A percentile compares a stretch with the other conserved stretches of the same genome.
These are phyloP conservation scores for Amaranthus hypochondriacus DNA, from an alignment of 148 eudicot genomes.

Conservation along the genomic window DNA sequence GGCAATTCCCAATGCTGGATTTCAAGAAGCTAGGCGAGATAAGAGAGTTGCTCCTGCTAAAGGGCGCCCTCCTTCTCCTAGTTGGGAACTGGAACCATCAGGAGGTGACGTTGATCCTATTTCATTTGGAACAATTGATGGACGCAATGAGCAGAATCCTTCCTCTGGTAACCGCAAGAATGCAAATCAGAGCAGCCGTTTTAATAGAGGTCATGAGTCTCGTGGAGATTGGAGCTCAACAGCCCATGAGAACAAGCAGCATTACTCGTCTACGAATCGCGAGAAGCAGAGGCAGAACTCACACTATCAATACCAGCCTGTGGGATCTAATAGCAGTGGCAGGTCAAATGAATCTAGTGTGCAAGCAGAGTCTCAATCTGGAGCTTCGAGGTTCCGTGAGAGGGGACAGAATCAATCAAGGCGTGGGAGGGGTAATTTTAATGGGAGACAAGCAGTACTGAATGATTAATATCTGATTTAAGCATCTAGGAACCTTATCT, in stretches of 20 bases:
- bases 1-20: conserved; percentile 20
- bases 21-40: conserved; percentile 39
- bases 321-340: conserved; percentile 41
- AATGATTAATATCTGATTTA: conserved; percentile 4
- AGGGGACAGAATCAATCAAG: conserved; percentile 53
- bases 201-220: conserved; percentile 44
- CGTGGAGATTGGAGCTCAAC: conserved; percentile 50
- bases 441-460: conserved; percentile 26
- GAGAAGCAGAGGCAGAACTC: conserved; percentile 63
- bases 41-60: conserved; percentile 36
- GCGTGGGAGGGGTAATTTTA: conserved; percentile 42
- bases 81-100: conserved; percentile 28
- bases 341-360: conserved; percentile 43
- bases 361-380: conserved; percentile 36
- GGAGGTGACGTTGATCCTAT: conserved; percentile 31
- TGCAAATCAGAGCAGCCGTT: conserved; percentile 39
- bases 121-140: conserved; percentile 21
- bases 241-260: conserved; percentile 46
- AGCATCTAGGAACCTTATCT: not conserved
- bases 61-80: conserved; percentile 36
- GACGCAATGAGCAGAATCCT: conserved; percentile 37
- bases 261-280: conserved; percentile 33
- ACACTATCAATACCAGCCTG: conserved; percentile 80
- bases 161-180: conserved; percentile 48
- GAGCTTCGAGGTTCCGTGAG: conserved; percentile 49